Percentiles rank a stretch among this genome's conserved stretches.
Evolutionary conservation across 805 yeast genomes (phyloP).

Genomic region (Metschnikowia hibisci): DNA sequence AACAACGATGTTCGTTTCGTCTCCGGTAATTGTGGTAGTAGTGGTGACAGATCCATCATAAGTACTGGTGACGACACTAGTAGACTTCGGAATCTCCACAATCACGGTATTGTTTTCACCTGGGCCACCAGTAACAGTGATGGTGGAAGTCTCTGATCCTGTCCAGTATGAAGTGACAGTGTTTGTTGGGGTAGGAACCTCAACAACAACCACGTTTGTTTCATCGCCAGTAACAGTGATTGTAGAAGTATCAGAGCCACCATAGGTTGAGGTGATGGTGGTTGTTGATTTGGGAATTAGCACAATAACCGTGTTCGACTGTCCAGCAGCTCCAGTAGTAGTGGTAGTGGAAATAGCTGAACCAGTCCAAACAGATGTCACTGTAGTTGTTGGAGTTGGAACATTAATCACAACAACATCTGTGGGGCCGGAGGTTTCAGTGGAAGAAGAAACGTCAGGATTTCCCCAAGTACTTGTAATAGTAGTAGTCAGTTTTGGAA

Average conservation of each 20-base stretch:
- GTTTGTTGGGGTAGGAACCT: conserved; percentile 6
- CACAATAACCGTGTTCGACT: conserved; percentile 13
- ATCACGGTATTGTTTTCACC: conserved; percentile 17
- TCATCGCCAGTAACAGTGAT: conserved; percentile 1
- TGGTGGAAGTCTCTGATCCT: too few relatives aligned
- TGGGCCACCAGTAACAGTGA: too few relatives aligned
- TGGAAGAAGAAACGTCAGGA: not conserved
- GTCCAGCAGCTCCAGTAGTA: conserved; percentile 6
- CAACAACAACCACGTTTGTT: not conserved
- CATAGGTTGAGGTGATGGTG: not conserved
- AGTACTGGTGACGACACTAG: not conserved
- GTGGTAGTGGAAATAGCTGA: conserved; percentile 7
- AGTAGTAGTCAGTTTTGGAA: not conserved
- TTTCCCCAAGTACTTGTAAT: not conserved
- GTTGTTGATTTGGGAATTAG: conserved; percentile 7
- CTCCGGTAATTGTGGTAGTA: not conserved
- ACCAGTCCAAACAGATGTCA: not conserved
- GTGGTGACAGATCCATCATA: not conserved
- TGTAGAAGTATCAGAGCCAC: not conserved
- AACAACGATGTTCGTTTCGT: conserved; percentile 6
- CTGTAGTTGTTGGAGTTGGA: not conserved
- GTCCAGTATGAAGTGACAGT: too few relatives aligned
- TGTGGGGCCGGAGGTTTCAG: not conserved
- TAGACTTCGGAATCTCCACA: conserved; percentile 7
- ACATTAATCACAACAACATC: conserved; percentile 7